A percentile compares a stretch with the other conserved stretches of the same genome.
Conservation (phyloP, 2,329 filamentous ascomycete species). For the Colletotrichum sp. region DNA sequence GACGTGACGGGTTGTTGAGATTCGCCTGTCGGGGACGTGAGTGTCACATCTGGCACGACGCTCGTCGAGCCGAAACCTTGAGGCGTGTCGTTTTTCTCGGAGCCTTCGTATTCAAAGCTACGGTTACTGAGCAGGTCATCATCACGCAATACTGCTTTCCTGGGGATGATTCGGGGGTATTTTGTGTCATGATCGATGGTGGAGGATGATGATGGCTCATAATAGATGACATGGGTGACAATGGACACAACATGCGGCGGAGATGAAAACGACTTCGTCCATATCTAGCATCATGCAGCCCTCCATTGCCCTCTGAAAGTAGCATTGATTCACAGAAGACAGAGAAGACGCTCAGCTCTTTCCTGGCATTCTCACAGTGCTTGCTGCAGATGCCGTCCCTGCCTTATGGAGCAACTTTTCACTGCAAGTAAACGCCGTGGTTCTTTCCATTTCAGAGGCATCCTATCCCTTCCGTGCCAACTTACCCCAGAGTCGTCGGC, state of each 20-base stretch:
- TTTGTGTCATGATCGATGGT: accelerated
- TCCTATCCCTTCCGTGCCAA: background rate
- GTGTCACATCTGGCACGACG: background rate
- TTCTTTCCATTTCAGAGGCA: background rate
- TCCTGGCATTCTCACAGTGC: background rate
- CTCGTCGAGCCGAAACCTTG: background rate
- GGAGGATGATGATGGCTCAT: too few relatives aligned
- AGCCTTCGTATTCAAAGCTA: background rate
- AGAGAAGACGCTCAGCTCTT: background rate
- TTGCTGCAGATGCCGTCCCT: background rate
- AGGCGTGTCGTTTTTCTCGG: background rate
- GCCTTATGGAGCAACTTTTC: background rate
- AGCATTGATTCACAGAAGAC: background rate
- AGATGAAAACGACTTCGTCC: background rate
- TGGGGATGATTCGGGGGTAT: background rate
- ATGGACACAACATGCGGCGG: background rate
- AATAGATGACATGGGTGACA: background rate
- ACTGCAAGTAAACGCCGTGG: background rate
- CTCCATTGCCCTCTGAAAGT: background rate
- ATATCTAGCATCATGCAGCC: background rate
- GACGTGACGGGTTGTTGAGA: background rate
- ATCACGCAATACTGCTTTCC: background rate
- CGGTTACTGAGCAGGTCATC: background rate
- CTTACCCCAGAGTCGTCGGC: background rate
- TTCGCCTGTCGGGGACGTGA: background rate